Evolutionary conservation across 768 basidiomycete species (phyloP).

Genomic region (Phaeotremella skinneri): DNA sequence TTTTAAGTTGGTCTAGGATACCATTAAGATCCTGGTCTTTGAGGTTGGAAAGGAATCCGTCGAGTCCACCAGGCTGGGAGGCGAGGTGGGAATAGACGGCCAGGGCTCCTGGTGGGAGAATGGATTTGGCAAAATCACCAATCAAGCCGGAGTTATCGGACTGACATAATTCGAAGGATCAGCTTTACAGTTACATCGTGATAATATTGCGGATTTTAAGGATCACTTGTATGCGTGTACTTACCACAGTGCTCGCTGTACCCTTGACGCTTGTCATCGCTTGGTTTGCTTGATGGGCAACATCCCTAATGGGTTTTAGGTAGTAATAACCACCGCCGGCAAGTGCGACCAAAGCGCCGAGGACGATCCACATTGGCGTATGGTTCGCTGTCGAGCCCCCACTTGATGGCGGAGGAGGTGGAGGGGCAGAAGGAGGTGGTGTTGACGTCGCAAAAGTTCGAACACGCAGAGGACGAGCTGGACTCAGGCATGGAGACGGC

Average conservation of each 20-base stretch:
- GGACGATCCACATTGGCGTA: slow-evolving; percentile 38
- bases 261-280: slow-evolving; percentile 36
- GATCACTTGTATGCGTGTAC: slow-evolving; percentile 17
- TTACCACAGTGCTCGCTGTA: slow-evolving; percentile 22
- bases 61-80: slow-evolving; percentile 39
- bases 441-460: slow-evolving; percentile 17
- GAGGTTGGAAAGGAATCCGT: slow-evolving; percentile 41
- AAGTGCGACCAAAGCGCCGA: slow-evolving; percentile 42
- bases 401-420: slow-evolving; percentile 5
- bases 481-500: background rate
- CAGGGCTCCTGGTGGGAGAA: slow-evolving; percentile 40
- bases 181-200: background rate
- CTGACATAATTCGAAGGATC: background rate
- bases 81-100: slow-evolving; percentile 37
- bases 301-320: slow-evolving; percentile 45
- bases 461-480: slow-evolving; percentile 8
- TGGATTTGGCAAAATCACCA: slow-evolving; percentile 21
- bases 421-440: slow-evolving; percentile 3
- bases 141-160: background rate
- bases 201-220: no score
- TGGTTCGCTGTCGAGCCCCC: slow-evolving; percentile 18
- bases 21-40: slow-evolving; percentile 45
- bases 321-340: slow-evolving; percentile 40
- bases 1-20: slow-evolving; percentile 47
- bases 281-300: slow-evolving; percentile 33